A percentile compares a stretch with the other conserved stretches of the same genome.
Evolutionary conservation across 1,139 yeast genomes (phyloP).

Genomic region (Blastobotrys ciferrii): DNA sequence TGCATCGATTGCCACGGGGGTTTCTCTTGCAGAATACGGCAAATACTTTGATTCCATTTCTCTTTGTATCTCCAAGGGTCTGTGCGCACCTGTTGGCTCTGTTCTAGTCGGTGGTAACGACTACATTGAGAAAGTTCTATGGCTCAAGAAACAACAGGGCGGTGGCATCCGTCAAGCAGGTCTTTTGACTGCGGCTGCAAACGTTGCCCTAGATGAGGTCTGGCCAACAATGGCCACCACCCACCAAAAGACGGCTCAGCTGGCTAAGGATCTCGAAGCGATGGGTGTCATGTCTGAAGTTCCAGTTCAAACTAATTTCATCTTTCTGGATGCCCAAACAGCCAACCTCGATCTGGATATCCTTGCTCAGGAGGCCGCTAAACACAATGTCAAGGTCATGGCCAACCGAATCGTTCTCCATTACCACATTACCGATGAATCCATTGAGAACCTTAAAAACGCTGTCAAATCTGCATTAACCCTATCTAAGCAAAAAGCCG

Average conservation of each 20-base stretch:
- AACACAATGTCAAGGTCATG: slow-evolving; percentile 63
- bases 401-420: slow-evolving; percentile 81
- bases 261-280: slow-evolving; percentile 51
- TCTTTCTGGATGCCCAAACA: slow-evolving; percentile 65
- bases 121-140: slow-evolving; percentile 71
- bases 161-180: slow-evolving; percentile 96
- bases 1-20: slow-evolving; percentile 74
- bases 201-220: slow-evolving; percentile 72
- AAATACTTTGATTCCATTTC: slow-evolving; percentile 83
- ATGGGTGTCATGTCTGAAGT: slow-evolving; percentile 56
- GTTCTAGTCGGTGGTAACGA: slow-evolving; percentile 68
- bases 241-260: slow-evolving; percentile 64
- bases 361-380: slow-evolving; percentile 54
- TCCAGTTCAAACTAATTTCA: slow-evolving; percentile 86
- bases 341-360: slow-evolving; percentile 59
- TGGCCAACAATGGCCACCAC: slow-evolving; percentile 59
- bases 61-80: slow-evolving; percentile 81
- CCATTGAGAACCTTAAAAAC: slow-evolving; percentile 62
- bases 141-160: slow-evolving; percentile 90
- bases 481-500: slow-evolving; percentile 14
- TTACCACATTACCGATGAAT: slow-evolving; percentile 67
- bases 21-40: slow-evolving; percentile 70
- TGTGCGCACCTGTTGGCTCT: slow-evolving; percentile 95
- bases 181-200: slow-evolving; percentile 77
- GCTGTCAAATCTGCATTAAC: slow-evolving; percentile 57